phyloP scores from a whole-genome alignment of 495 filamentous ascomycete genomes.

The Sordaria brevicollis region DNA sequence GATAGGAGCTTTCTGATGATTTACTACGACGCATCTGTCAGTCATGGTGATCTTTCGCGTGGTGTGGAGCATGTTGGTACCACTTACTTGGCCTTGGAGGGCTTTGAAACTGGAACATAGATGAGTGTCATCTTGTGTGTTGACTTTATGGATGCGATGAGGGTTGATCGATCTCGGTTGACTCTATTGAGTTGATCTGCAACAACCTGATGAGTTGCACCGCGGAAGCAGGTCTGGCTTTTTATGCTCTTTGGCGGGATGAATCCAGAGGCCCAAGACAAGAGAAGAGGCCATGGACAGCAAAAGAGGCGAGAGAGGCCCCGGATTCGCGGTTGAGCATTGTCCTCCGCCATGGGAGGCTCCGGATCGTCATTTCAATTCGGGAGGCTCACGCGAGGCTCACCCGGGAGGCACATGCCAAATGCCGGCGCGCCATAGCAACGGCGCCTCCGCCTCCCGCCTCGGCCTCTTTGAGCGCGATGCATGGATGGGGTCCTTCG shows the following conservation, averaged over 20 bases:
- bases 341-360: background rate
- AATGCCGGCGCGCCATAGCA: background rate
- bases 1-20: constrained; percentile 2
- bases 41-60: background rate
- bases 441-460: background rate
- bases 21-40: background rate
- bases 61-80: background rate
- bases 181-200: too few species aligned
- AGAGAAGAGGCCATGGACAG: background rate
- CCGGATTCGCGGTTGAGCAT: background rate
- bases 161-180: too few species aligned
- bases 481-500: background rate
- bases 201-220: background rate
- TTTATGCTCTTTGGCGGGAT: background rate
- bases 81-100: constrained; percentile 15
- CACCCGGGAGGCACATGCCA: background rate
- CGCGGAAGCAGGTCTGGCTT: background rate
- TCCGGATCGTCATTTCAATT: background rate
- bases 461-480: background rate
- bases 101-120: background rate
- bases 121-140: background rate
- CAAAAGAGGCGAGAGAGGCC: background rate
- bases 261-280: background rate
- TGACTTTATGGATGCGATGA: too few species aligned
- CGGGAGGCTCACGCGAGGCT: background rate